Conservation (phyloP, 306 rosid genomes). For the Mimosa bimucronata region DNA sequence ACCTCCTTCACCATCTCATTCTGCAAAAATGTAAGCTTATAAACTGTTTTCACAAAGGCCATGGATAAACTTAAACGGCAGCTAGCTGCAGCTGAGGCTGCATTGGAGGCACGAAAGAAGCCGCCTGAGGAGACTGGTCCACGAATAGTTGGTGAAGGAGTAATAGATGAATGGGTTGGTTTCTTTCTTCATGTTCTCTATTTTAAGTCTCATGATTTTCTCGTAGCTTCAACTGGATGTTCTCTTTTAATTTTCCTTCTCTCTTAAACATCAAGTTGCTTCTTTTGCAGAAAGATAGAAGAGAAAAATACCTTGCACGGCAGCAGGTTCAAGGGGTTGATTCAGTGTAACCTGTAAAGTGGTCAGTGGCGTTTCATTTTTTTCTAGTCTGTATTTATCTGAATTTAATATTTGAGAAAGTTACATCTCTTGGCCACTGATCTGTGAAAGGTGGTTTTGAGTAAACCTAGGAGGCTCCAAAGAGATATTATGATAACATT, state of each 20-base stretch:
- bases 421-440: constrained; percentile 40
- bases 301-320: constrained; percentile 91
- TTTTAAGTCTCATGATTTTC: constrained; percentile 18
- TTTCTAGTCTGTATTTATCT: constrained; percentile 32
- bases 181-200: constrained; percentile 6
- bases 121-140: constrained; percentile 82
- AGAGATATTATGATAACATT: constrained; percentile 29
- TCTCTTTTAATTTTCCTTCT: constrained; percentile 11
- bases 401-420: constrained; percentile 35
- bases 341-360: constrained; percentile 64
- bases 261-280: constrained; percentile 15
- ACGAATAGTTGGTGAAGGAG: constrained; percentile 79
- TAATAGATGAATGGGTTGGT: constrained; percentile 97
- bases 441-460: constrained; percentile 42
- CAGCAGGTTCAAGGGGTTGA: constrained; percentile 89
- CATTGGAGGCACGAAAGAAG: constrained; percentile 73
- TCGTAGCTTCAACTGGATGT: constrained; percentile 1
- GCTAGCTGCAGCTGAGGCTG: constrained; percentile 92
- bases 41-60: constrained; percentile 53
- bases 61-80: constrained; percentile 82
- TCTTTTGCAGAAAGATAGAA: constrained; percentile 79
- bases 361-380: constrained; percentile 36
- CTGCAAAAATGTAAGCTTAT: constrained; percentile 4
- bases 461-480: constrained; percentile 24
- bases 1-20: not conserved